A percentile compares a stretch with the other conserved stretches of the same genome.
Evolutionary conservation across 208 protist species (phyloP).

Genomic region (Trypanosoma platydactyli): DNA sequence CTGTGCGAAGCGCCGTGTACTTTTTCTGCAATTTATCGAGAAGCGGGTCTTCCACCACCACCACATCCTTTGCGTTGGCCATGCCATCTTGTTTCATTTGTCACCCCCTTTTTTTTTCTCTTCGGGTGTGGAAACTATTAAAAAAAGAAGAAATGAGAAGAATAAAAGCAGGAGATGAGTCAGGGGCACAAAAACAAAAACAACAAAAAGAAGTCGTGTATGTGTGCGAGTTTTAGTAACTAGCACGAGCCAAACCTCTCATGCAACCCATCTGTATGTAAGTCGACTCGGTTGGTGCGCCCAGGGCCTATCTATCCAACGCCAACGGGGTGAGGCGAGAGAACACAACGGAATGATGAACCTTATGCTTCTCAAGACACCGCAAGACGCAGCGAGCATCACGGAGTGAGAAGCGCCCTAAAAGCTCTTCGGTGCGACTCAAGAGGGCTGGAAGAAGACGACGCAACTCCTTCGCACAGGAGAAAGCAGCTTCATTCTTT

Average conservation of each 20-base stretch:
- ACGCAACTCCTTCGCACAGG: constrained; percentile 65
- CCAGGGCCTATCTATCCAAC: constrained; percentile 17
- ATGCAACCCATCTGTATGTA: no score
- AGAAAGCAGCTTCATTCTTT: constrained; percentile 36
- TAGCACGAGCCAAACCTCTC: no score
- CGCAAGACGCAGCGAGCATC: constrained; percentile 76
- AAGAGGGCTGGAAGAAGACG: constrained; percentile 60
- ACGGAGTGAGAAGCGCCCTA: constrained; percentile 64
- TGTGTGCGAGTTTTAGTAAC: no score
- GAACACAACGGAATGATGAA: constrained; percentile 82
- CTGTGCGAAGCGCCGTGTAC: constrained; percentile 44
- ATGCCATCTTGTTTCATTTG: neutral
- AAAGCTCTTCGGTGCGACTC: constrained; percentile 51
- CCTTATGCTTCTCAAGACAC: constrained; percentile 72
- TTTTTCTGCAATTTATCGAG: constrained; percentile 50
- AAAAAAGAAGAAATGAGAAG: neutral
- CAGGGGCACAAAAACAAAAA: neutral
- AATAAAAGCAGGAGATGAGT: neutral
- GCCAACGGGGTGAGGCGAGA: constrained; percentile 62
- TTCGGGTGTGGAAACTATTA: neutral
- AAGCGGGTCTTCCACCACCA: constrained; percentile 30
- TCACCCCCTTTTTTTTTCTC: neutral
- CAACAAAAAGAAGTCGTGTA: no score
- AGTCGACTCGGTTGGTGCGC: constrained; percentile 3
- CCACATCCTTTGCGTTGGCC: neutral